phyloP scores from a whole-genome alignment of 805 yeast genomes.

The Metschnikowia continentalis region DNA sequence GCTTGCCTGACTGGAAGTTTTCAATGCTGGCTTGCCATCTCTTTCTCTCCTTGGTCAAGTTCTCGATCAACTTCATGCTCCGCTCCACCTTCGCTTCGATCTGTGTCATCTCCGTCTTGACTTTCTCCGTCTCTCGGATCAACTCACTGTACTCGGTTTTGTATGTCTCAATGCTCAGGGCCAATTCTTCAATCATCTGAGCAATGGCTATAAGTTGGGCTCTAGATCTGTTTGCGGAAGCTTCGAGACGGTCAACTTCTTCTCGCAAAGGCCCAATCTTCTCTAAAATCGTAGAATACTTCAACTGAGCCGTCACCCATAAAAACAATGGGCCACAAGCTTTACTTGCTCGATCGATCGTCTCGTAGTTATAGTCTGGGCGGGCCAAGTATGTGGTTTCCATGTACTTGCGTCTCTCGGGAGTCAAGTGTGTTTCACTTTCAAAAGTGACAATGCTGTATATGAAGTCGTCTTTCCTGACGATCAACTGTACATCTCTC shows the following conservation, averaged over 20 bases:
- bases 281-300: constrained; percentile 67
- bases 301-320: constrained; percentile 89
- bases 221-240: constrained; percentile 54
- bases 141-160: constrained; percentile 65
- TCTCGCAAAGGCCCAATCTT: constrained; percentile 67
- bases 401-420: constrained; percentile 52
- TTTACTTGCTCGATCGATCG: constrained; percentile 84
- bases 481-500: constrained; percentile 79
- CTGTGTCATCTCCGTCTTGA: constrained; percentile 62
- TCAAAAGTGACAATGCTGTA: constrained; percentile 74
- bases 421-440: constrained; percentile 53
- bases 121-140: constrained; percentile 74
- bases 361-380: constrained; percentile 62
- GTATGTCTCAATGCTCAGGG: constrained; percentile 61
- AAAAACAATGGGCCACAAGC: constrained; percentile 90
- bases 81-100: constrained; percentile 61
- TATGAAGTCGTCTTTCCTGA: constrained; percentile 84
- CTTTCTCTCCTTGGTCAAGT: constrained; percentile 58
- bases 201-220: constrained; percentile 72
- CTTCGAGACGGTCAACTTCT: constrained; percentile 61
- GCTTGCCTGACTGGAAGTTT: constrained; percentile 44
- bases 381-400: constrained; percentile 55
- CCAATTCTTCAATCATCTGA: constrained; percentile 75
- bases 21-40: constrained; percentile 70
- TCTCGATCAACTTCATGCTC: constrained; percentile 58